These are phyloP conservation scores for Wickerhamia fluorescens DNA, from an alignment of 805 yeast genomes.

Conservation along the genomic window DNA sequence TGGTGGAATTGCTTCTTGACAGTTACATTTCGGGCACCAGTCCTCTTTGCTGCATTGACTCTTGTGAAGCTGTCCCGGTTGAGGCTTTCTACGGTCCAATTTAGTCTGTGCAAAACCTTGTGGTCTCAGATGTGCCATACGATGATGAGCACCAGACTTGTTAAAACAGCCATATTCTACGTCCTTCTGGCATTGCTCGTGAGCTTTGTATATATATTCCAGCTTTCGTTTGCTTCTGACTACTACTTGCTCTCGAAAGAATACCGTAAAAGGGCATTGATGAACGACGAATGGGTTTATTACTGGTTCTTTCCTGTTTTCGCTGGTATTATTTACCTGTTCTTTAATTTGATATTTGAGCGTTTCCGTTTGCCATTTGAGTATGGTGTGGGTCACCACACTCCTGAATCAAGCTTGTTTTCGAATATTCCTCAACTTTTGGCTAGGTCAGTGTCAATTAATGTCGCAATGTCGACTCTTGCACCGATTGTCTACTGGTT, in stretches of 20 bases:
- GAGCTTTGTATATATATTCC: conserved; percentile 18
- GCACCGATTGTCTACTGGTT: conserved; percentile 36
- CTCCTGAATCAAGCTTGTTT: conserved; percentile 31
- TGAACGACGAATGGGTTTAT: conserved; percentile 41
- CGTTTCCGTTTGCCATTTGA: conserved; percentile 46
- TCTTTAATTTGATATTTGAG: conserved; percentile 47
- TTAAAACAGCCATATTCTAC: conserved; percentile 14
- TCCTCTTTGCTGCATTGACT: conserved; percentile 21
- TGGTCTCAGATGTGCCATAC: conserved; percentile 22
- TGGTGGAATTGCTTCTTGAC: conserved; percentile 25
- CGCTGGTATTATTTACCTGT: conserved; percentile 39
- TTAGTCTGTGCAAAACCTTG: conserved; percentile 24
- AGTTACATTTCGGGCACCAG: conserved; percentile 21
- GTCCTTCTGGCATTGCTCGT: conserved; percentile 16
- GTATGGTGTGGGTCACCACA: conserved; percentile 33
- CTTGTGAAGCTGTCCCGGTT: conserved; percentile 19
- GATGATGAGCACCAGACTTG: conserved; percentile 12
- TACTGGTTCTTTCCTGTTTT: conserved; percentile 41
- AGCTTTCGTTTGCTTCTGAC: conserved; percentile 14
- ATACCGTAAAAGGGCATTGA: conserved; percentile 28
- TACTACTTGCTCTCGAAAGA: conserved; percentile 32
- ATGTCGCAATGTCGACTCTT: conserved; percentile 17
- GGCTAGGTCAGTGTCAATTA: conserved; percentile 31
- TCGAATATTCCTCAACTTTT: conserved; percentile 21
- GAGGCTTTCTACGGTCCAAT: conserved; percentile 23